These are phyloP conservation scores for Skeletonema grethae DNA, from an alignment of 108 stramenopile species.

Conservation along the genomic window DNA sequence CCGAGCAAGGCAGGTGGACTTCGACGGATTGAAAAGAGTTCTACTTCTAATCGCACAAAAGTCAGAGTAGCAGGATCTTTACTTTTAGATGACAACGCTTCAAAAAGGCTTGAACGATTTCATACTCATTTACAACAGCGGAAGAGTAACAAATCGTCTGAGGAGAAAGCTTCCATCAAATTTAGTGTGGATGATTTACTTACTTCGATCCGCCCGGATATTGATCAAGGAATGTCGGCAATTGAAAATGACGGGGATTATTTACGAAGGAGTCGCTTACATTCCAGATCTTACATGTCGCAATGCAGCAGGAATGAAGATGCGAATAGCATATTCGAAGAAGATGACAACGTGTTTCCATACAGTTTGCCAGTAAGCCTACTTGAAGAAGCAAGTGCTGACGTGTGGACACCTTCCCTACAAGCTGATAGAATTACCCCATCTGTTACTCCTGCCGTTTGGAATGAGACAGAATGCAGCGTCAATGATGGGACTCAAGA, in stretches of 20 bases:
- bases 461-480: neutral
- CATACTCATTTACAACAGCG: slow-evolving; percentile 1
- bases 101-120: neutral
- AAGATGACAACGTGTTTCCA: slow-evolving; percentile 6
- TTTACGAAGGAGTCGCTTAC: neutral
- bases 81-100: slow-evolving; percentile 3
- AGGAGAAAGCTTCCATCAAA: slow-evolving; percentile 6
- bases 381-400: slow-evolving; percentile 34
- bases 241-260: neutral
- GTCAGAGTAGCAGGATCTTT: slow-evolving; percentile 17
- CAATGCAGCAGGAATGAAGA: slow-evolving; percentile 7
- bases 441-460: neutral
- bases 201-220: slow-evolving; percentile 37
- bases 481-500: neutral
- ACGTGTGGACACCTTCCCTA: slow-evolving; percentile 26
- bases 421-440: neutral
- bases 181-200: slow-evolving; percentile 32
- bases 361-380: slow-evolving; percentile 27
- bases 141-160: neutral
- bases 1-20: slow-evolving; percentile 15
- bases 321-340: neutral
- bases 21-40: slow-evolving; percentile 29
- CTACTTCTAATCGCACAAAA: slow-evolving; percentile 18
- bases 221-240: slow-evolving; percentile 7
- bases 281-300: neutral